These are phyloP conservation scores for Sporothrix schenckii DNA, from an alignment of 2,329 filamentous ascomycete species.

Conservation along the genomic window DNA sequence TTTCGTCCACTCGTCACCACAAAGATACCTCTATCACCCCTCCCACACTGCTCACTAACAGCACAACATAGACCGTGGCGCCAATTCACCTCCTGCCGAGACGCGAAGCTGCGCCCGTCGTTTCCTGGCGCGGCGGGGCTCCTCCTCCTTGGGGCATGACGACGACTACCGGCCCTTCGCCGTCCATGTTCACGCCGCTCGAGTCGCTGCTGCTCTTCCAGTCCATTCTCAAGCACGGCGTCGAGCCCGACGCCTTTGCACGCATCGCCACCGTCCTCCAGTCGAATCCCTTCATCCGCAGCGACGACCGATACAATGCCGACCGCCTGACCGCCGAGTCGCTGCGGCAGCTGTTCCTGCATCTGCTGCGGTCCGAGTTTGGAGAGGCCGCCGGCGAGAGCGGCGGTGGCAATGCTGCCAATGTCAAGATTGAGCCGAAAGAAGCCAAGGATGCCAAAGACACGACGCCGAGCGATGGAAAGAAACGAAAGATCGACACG, in stretches of 20 bases:
- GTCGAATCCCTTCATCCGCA: slow-evolving; percentile 71
- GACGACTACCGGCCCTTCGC: slow-evolving; percentile 36
- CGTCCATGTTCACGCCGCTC: slow-evolving; percentile 42
- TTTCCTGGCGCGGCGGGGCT: slow-evolving; percentile 43
- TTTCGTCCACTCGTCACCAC: background rate
- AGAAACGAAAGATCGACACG: background rate
- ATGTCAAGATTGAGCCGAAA: background rate
- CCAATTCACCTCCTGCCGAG: slow-evolving; percentile 44
- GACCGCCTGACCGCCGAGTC: slow-evolving; percentile 75
- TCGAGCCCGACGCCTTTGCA: slow-evolving; percentile 42
- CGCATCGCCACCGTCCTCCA: slow-evolving; percentile 62
- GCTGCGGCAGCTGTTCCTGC: slow-evolving; percentile 76
- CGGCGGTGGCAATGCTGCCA: background rate
- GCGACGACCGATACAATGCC: slow-evolving; percentile 71
- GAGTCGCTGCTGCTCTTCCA: slow-evolving; percentile 45
- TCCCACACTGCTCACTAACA: background rate
- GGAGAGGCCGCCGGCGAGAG: slow-evolving; percentile 50
- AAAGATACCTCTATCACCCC: background rate
- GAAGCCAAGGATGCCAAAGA: slow-evolving; percentile 60
- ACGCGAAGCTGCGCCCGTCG: slow-evolving; percentile 43
- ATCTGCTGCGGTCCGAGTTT: slow-evolving; percentile 67
- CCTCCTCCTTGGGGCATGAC: slow-evolving; percentile 42
- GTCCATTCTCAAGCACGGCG: slow-evolving; percentile 40
- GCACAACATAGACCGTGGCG: slow-evolving; percentile 41
- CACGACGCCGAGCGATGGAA: slow-evolving; percentile 57